These are phyloP conservation scores for Lithohypha guttulata DNA, from an alignment of 2,329 filamentous ascomycete genomes.

Conservation along the genomic window DNA sequence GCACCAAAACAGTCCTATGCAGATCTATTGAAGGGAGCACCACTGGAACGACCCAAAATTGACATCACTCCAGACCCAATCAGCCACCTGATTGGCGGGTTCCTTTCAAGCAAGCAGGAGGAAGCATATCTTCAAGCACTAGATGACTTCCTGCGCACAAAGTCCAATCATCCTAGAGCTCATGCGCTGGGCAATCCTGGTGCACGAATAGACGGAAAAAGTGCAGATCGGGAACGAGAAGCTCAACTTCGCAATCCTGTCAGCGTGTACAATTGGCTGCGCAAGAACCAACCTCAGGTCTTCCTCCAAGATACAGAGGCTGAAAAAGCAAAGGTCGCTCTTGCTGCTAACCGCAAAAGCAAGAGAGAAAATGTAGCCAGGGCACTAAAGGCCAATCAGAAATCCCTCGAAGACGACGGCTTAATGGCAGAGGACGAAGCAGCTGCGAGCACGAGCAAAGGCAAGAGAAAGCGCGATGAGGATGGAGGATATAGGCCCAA, in stretches of 20 bases:
- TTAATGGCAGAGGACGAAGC: constrained; percentile 28
- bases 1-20: constrained; percentile 23
- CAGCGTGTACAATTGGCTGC: constrained; percentile 91
- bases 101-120: constrained; percentile 35
- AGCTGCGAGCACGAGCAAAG: constrained; percentile 26
- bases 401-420: constrained; percentile 35
- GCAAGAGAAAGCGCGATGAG: constrained; percentile 38
- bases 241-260: constrained; percentile 64
- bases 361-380: constrained; percentile 29
- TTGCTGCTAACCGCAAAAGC: constrained; percentile 30
- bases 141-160: constrained; percentile 27
- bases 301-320: constrained; percentile 66
- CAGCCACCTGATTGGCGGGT: constrained; percentile 29
- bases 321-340: constrained; percentile 33
- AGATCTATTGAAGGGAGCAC: constrained; percentile 25
- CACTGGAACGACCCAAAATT: constrained; percentile 22
- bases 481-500: constrained; percentile 39
- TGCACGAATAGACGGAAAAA: constrained; percentile 35
- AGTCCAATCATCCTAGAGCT: constrained; percentile 14
- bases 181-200: constrained; percentile 32
- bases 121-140: constrained; percentile 32
- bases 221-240: constrained; percentile 45
- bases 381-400: constrained; percentile 26
- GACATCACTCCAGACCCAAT: constrained; percentile 18
- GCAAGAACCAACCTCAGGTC: constrained; percentile 70